Conservation (phyloP, 805 yeast species). For the Teunomyces kruisii region DNA sequence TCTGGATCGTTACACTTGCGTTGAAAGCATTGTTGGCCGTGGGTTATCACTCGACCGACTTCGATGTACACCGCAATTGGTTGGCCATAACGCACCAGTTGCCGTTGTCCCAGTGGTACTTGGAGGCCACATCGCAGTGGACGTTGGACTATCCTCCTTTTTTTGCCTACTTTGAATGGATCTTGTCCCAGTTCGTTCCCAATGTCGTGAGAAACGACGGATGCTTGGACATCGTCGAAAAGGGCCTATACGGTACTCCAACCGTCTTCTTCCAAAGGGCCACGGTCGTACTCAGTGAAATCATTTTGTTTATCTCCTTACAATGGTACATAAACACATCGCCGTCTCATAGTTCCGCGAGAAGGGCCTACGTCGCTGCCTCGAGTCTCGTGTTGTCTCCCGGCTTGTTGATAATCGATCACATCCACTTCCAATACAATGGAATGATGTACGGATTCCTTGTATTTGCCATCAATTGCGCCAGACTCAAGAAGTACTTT, state of each 20-base stretch:
- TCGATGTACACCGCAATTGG: slow-evolving; percentile 98
- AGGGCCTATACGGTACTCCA: slow-evolving; percentile 71
- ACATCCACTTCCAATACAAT: slow-evolving; percentile 95
- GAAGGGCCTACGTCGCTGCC: slow-evolving; percentile 70
- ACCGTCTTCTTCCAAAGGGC: slow-evolving; percentile 79
- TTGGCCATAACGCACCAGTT: slow-evolving; percentile 79
- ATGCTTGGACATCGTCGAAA: slow-evolving; percentile 64
- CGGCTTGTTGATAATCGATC: slow-evolving; percentile 87
- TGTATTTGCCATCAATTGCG: slow-evolving; percentile 70
- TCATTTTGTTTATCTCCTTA: slow-evolving; percentile 64
- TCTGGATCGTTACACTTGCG: slow-evolving; percentile 37
- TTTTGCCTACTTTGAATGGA: slow-evolving; percentile 93
- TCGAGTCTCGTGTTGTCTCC: slow-evolving; percentile 85
- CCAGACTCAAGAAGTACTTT: slow-evolving; percentile 56
- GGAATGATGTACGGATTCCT: slow-evolving; percentile 89
- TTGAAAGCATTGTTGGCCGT: slow-evolving; percentile 38
- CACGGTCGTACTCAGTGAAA: slow-evolving; percentile 78
- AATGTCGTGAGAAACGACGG: slow-evolving; percentile 64
- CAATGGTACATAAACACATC: slow-evolving; percentile 67
- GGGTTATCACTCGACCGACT: slow-evolving; percentile 91
- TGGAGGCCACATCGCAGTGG: slow-evolving; percentile 80
- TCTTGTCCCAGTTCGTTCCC: slow-evolving; percentile 72
- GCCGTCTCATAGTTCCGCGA: slow-evolving; percentile 34
- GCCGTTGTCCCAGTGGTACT: slow-evolving; percentile 81
- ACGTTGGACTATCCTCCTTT: slow-evolving; percentile 97